These are phyloP conservation scores for Komagataella pseudopastoris DNA, from an alignment of 805 yeast species.

Conservation along the genomic window DNA sequence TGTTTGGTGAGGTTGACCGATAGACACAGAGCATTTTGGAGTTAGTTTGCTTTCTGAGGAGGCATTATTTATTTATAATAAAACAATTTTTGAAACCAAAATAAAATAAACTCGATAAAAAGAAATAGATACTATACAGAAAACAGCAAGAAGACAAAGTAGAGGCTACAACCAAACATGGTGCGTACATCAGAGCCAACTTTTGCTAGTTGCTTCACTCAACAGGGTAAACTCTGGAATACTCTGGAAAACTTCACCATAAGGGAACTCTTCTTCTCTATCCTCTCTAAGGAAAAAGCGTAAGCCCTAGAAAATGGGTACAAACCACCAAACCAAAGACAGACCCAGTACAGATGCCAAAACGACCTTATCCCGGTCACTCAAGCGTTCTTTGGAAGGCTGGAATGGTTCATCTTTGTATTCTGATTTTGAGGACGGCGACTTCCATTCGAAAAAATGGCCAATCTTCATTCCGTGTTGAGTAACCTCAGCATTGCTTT, in stretches of 20 bases:
- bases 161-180: background rate
- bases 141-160: background rate
- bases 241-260: background rate
- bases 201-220: background rate
- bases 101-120: background rate
- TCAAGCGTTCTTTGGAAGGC: background rate
- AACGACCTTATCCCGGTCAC: background rate
- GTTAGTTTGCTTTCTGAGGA: background rate
- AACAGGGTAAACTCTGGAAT: background rate
- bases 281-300: background rate
- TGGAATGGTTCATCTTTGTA: background rate
- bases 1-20: constrained; percentile 91
- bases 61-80: background rate
- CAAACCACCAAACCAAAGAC: background rate
- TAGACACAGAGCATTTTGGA: constrained; percentile 13
- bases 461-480: background rate
- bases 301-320: background rate
- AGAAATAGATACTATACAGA: background rate
- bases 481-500: background rate
- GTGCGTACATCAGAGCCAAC: background rate
- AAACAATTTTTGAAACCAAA: background rate
- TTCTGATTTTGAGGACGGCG: background rate
- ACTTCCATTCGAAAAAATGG: background rate
- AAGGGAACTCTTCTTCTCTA: background rate
- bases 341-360: background rate